A percentile compares a stretch with the other conserved stretches of the same genome.
Conservation (phyloP, 2,329 filamentous ascomycete genomes). For the Scolecobasidium constrictum region DNA sequence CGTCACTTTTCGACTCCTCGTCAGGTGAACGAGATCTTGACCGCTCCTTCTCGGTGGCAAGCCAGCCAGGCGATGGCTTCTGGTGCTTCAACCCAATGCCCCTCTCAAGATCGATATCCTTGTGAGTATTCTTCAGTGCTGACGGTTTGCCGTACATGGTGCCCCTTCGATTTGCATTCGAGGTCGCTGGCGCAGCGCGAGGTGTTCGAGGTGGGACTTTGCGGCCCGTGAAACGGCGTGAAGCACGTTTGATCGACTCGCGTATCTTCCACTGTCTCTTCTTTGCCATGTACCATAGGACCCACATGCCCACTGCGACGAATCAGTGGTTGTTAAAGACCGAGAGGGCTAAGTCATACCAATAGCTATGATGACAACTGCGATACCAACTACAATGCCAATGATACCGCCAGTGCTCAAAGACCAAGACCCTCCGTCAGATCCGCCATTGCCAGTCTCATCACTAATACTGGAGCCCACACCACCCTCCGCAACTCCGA, state of each 20-base stretch:
- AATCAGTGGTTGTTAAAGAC: slow-evolving; percentile 1
- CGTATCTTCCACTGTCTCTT: slow-evolving; percentile 75
- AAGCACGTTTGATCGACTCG: slow-evolving; percentile 58
- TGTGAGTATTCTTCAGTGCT: background rate
- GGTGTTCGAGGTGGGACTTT: slow-evolving; percentile 1
- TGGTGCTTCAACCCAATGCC: background rate
- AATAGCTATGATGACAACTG: slow-evolving; percentile 47
- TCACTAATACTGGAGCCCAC: slow-evolving; percentile 5
- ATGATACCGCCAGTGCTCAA: slow-evolving; percentile 66
- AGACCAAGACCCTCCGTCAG: slow-evolving; percentile 46
- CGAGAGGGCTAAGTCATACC: slow-evolving; percentile 41
- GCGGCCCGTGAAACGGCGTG: slow-evolving; percentile 33
- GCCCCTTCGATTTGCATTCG: slow-evolving; percentile 4
- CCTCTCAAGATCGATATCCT: slow-evolving; percentile 1
- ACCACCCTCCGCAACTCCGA: slow-evolving; percentile 9
- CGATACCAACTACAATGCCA: slow-evolving; percentile 55
- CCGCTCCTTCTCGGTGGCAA: slow-evolving; percentile 8
- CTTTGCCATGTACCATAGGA: slow-evolving; percentile 71
- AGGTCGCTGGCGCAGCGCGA: too few species aligned
- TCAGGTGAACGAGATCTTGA: slow-evolving; percentile 5
- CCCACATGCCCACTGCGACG: slow-evolving; percentile 7
- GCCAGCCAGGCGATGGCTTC: slow-evolving; percentile 6
- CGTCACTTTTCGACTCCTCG: background rate
- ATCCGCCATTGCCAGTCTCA: slow-evolving; percentile 44
- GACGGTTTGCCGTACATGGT: slow-evolving; percentile 6